Percentiles rank a stretch among this genome's conserved stretches.
Evolutionary conservation across 805 yeast genomes (phyloP).

Genomic region (Clavispora fructus): DNA sequence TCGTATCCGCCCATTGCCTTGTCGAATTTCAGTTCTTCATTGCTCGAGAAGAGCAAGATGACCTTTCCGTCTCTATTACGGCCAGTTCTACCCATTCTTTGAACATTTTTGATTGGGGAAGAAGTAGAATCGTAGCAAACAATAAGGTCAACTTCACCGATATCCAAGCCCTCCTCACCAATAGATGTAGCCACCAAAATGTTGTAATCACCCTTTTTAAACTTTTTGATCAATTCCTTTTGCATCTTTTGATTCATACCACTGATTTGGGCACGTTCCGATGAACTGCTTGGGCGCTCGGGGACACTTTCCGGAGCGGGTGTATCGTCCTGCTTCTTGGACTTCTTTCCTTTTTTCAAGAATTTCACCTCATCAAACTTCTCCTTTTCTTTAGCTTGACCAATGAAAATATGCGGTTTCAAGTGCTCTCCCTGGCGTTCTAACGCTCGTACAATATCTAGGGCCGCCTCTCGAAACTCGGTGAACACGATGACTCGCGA

Average conservation of each 20-base stretch:
- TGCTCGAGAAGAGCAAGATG: conserved; percentile 64
- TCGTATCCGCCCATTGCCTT: conserved; percentile 81
- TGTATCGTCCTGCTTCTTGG: conserved; percentile 5
- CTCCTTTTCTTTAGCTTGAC: conserved; percentile 77
- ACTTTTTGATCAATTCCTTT: conserved; percentile 67
- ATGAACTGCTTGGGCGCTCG: conserved; percentile 47
- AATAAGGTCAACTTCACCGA: conserved; percentile 94
- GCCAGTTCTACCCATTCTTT: conserved; percentile 98
- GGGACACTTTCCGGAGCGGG: conserved; percentile 21
- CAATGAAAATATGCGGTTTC: conserved; percentile 84
- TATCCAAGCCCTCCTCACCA: conserved; percentile 98
- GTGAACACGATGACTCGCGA: conserved; percentile 85
- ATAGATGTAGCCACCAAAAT: conserved; percentile 92
- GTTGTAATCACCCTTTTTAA: conserved; percentile 69
- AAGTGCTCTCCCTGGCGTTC: conserved; percentile 34
- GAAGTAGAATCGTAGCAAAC: conserved; percentile 89
- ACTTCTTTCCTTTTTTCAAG: conserved; percentile 35
- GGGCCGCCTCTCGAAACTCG: conserved; percentile 83
- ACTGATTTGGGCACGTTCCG: conserved; percentile 67
- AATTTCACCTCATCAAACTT: conserved; percentile 56
- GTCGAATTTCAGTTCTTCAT: conserved; percentile 74
- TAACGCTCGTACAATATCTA: conserved; percentile 69
- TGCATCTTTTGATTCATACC: conserved; percentile 94
- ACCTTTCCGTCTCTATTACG: conserved; percentile 88
- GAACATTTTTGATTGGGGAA: conserved; percentile 89